Evolutionary conservation across 441 rosid species (phyloP).

Genomic region (Brassica hybrid): DNA sequence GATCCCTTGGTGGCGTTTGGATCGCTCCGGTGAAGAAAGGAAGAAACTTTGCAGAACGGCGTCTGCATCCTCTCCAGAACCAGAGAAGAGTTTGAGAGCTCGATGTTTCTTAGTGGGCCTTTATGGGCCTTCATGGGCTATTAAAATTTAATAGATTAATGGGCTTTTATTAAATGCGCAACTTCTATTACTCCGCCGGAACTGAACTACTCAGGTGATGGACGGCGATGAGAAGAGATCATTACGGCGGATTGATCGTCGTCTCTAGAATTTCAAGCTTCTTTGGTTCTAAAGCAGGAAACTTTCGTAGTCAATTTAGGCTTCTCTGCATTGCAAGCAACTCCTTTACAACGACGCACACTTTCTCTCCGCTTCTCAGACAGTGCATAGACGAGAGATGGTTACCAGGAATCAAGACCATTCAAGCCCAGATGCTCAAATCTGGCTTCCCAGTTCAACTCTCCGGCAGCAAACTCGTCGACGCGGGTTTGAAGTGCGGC

Average conservation of each 20-base stretch:
- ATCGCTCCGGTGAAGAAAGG: constrained; percentile 6
- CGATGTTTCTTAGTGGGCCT: constrained; percentile 8
- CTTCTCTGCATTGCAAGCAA: constrained; percentile 1
- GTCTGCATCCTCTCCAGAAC: background rate
- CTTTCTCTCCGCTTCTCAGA: constrained; percentile 40
- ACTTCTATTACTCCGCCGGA: background rate
- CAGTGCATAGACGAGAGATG: constrained; percentile 39
- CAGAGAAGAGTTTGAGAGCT: too few species aligned
- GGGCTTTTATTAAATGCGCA: background rate
- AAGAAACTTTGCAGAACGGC: background rate
- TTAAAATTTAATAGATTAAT: background rate
- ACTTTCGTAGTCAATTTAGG: background rate
- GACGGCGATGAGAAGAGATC: constrained; percentile 40
- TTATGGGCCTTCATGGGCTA: too few species aligned
- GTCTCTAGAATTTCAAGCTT: constrained; percentile 15
- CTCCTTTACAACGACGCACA: constrained; percentile 28
- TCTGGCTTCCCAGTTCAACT: constrained; percentile 38
- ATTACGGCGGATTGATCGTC: constrained; percentile 21
- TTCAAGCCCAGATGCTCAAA: constrained; percentile 43
- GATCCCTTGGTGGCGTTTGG: constrained; percentile 21
- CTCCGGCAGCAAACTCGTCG: constrained; percentile 46
- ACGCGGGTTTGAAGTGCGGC: constrained; percentile 46
- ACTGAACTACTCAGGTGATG: too few species aligned
- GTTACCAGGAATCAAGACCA: constrained; percentile 26
- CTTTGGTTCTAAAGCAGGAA: background rate